Evolutionary conservation across 129 eudicot genomes (phyloP).

Genomic region (Heracleum sosnowskyi): DNA sequence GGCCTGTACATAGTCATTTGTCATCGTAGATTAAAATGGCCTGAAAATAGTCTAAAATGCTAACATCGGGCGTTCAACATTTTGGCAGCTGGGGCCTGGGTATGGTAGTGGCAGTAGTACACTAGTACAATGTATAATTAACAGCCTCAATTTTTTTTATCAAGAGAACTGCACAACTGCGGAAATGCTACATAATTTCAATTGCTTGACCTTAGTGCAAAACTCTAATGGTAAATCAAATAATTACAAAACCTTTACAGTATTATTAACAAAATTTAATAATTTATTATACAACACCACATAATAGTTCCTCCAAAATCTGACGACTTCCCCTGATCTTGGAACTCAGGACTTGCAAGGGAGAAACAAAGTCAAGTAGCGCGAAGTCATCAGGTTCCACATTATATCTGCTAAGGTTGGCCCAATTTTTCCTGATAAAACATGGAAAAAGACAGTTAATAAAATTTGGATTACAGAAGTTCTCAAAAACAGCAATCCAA

Average conservation of each 20-base stretch:
- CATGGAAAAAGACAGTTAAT: background rate
- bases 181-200: background rate
- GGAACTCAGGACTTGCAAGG: background rate
- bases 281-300: background rate
- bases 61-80: too few relatives aligned
- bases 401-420: slow-evolving; percentile 14
- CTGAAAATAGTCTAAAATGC: background rate
- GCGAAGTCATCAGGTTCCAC: background rate
- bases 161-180: background rate
- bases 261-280: background rate
- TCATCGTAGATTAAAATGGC: background rate
- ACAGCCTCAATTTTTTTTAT: too few relatives aligned
- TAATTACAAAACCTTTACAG: background rate
- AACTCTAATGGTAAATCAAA: background rate
- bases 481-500: background rate
- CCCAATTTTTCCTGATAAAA: slow-evolving; percentile 27
- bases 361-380: background rate
- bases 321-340: background rate
- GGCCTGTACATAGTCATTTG: background rate
- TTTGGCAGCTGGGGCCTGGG: background rate
- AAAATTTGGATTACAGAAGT: background rate
- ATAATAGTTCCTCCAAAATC: background rate
- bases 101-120: too few relatives aligned
- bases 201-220: background rate
- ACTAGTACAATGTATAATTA: too few relatives aligned